Evolutionary conservation across 345 rosid species (phyloP).

Genomic region (Gossypioides kirkii): DNA sequence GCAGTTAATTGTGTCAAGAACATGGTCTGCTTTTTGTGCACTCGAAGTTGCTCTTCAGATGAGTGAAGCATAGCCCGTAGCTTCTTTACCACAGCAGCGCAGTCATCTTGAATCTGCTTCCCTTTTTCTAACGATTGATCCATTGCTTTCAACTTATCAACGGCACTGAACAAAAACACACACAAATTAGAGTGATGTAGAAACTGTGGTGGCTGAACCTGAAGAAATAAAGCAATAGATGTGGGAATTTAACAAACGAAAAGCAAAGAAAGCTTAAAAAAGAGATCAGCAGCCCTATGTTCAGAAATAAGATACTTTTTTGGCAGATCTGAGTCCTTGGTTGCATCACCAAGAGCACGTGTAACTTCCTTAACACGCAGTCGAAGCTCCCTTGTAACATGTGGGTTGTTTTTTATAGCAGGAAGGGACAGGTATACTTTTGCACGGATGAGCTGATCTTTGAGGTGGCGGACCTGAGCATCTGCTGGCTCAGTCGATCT

Average conservation of each 20-base stretch:
- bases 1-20: constrained; percentile 96
- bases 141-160: constrained; percentile 75
- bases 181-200: not conserved
- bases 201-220: not conserved
- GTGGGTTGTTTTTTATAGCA: constrained; percentile 57
- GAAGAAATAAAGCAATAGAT: not conserved
- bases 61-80: constrained; percentile 98
- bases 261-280: not conserved
- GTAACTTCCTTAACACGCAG: constrained; percentile 75
- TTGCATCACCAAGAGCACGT: constrained; percentile 64
- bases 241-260: not conserved
- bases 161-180: constrained; percentile 40
- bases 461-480: constrained; percentile 67
- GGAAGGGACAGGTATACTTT: constrained; percentile 88
- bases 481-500: constrained; percentile 43
- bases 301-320: constrained; percentile 41
- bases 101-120: constrained; percentile 84
- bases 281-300: not conserved
- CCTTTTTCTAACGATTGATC: constrained; percentile 81
- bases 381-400: constrained; percentile 77
- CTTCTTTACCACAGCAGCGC: constrained; percentile 77
- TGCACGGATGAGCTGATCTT: constrained; percentile 90
- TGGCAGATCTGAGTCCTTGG: constrained; percentile 78
- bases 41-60: constrained; percentile 91
- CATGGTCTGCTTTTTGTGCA: constrained; percentile 86